These are phyloP conservation scores for Lathyrus sativus DNA, from an alignment of 306 rosid genomes.

Conservation along the genomic window DNA sequence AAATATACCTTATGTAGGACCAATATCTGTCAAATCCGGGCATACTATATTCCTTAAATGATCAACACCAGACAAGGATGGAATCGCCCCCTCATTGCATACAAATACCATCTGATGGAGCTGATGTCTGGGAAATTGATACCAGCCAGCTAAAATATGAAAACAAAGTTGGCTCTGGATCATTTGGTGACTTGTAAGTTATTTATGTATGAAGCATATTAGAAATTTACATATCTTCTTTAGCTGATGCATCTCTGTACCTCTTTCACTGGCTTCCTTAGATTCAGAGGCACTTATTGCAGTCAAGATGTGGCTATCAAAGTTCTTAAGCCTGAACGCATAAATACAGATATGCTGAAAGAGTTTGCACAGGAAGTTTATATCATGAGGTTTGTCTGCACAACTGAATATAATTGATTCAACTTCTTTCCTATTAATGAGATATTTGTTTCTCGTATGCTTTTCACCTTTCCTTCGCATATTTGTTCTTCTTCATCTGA, in stretches of 20 bases:
- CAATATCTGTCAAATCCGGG: slow-evolving; percentile 64
- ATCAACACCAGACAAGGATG: slow-evolving; percentile 51
- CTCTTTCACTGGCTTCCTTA: slow-evolving; percentile 43
- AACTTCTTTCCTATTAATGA: slow-evolving; percentile 30
- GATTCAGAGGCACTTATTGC: slow-evolving; percentile 91
- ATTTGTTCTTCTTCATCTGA: slow-evolving; percentile 20
- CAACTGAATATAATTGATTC: slow-evolving; percentile 29
- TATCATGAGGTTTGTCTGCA: slow-evolving; percentile 83
- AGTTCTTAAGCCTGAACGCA: slow-evolving; percentile 82
- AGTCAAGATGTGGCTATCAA: slow-evolving; percentile 98
- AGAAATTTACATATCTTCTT: slow-evolving; percentile 35
- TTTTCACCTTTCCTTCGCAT: slow-evolving; percentile 13
- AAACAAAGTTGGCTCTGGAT: slow-evolving; percentile 94
- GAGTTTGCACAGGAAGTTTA: slow-evolving; percentile 98
- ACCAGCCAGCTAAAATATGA: slow-evolving; percentile 70
- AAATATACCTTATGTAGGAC: slow-evolving; percentile 47
- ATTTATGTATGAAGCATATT: slow-evolving; percentile 35
- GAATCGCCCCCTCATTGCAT: slow-evolving; percentile 57
- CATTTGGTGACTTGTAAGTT: slow-evolving; percentile 96
- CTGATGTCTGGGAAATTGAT: slow-evolving; percentile 99
- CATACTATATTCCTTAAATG: slow-evolving; percentile 46
- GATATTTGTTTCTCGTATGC: slow-evolving; percentile 9
- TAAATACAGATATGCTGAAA: slow-evolving; percentile 79
- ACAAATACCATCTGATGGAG: slow-evolving; percentile 92
- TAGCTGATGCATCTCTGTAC: slow-evolving; percentile 43